These are phyloP conservation scores for Phaeosphaeriaceae sp. DNA, from an alignment of 2,329 filamentous ascomycete genomes.

Conservation along the genomic window DNA sequence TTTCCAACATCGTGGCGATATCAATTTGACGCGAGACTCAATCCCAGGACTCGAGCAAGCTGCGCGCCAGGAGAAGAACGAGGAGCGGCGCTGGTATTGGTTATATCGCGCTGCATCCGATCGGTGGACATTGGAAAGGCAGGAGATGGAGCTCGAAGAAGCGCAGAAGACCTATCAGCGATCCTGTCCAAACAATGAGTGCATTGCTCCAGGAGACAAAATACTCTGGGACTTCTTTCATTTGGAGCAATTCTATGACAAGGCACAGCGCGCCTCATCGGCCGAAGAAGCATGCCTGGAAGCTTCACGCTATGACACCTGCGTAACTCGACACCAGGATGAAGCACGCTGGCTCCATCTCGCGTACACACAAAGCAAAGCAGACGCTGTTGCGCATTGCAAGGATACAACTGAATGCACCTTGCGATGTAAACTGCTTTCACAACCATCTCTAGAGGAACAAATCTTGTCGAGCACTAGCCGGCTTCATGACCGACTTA, in stretches of 20 bases:
- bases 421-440: not conserved
- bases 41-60: not conserved
- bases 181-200: conserved; percentile 9
- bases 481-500: not conserved
- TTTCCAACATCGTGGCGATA: not conserved
- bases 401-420: not conserved
- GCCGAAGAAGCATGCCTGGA: conserved; percentile 4
- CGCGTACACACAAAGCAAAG: conserved; percentile 13
- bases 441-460: conserved; percentile 5
- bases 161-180: conserved; percentile 7
- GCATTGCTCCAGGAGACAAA: conserved; percentile 9
- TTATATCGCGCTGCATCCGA: conserved; percentile 6
- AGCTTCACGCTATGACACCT: conserved; percentile 10
- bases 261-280: conserved; percentile 4
- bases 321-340: conserved; percentile 2
- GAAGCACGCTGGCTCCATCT: conserved; percentile 10
- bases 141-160: conserved; percentile 6
- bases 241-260: conserved; percentile 9
- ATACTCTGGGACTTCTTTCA: conserved; percentile 18
- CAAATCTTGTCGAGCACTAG: not conserved
- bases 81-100: not conserved
- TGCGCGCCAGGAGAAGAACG: not conserved
- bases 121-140: conserved; percentile 6
- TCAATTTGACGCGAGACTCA: not conserved
- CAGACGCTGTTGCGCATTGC: conserved; percentile 13